Conservation (phyloP, 805 yeast species). For the Isabelozyma pseudorhagii region DNA sequence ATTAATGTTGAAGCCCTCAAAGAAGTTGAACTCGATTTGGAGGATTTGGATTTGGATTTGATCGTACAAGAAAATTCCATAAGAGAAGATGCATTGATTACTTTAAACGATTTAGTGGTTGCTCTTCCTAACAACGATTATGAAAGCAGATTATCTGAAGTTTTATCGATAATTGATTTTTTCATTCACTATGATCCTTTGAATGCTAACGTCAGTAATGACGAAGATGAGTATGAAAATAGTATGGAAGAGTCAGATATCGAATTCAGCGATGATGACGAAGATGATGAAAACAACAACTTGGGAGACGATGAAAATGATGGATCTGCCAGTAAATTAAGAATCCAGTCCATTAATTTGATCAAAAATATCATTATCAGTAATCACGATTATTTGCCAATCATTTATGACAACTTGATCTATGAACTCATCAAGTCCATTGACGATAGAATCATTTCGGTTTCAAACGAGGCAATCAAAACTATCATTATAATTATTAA, state of each 20-base stretch:
- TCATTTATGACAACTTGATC: conserved; percentile 28
- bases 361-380: conserved; percentile 27
- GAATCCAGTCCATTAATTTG: conserved; percentile 50
- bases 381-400: conserved; percentile 34
- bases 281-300: conserved; percentile 19
- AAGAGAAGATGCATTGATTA: conserved; percentile 50
- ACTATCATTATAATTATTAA: conserved; percentile 42
- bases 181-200: conserved; percentile 34
- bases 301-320: conserved; percentile 36
- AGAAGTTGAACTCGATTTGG: conserved; percentile 12
- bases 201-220: conserved; percentile 15
- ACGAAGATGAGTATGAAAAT: conserved; percentile 29
- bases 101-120: conserved; percentile 32
- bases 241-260: conserved; percentile 31
- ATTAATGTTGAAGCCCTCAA: conserved; percentile 20
- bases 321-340: conserved; percentile 57
- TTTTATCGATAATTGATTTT: conserved; percentile 13
- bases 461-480: conserved; percentile 47
- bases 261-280: conserved; percentile 44
- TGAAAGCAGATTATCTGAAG: conserved; percentile 6
- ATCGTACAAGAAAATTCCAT: conserved; percentile 42
- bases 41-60: conserved; percentile 43
- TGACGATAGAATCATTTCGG: conserved; percentile 47
- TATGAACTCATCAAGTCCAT: conserved; percentile 29
- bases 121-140: conserved; percentile 9